Conservation (phyloP, 352 stramenopile species). For the Phytophthora citrophthora region DNA sequence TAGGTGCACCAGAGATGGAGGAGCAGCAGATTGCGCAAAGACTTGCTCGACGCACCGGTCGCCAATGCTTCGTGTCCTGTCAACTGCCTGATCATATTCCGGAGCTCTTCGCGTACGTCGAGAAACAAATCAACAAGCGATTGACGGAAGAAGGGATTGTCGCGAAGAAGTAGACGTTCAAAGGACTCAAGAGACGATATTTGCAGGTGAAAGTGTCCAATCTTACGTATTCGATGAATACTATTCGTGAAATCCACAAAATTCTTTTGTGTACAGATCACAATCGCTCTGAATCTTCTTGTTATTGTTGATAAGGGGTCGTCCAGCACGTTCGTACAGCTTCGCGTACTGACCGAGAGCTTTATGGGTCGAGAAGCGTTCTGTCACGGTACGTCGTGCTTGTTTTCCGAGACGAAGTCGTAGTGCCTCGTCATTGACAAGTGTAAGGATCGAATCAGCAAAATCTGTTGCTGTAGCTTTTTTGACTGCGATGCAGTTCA, state of each 20-base stretch:
- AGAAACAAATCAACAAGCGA: slow-evolving; percentile 63
- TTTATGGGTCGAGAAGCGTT: slow-evolving; percentile 37
- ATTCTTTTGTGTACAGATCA: neutral
- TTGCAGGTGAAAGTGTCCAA: too few species aligned
- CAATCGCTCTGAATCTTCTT: neutral
- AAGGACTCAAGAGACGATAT: neutral
- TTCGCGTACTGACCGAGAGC: slow-evolving; percentile 39
- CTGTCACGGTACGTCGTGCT: slow-evolving; percentile 43
- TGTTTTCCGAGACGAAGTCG: slow-evolving; percentile 35
- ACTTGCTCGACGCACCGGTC: slow-evolving; percentile 62
- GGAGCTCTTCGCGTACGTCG: slow-evolving; percentile 74
- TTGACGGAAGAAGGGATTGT: slow-evolving; percentile 62
- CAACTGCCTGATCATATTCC: slow-evolving; percentile 75
- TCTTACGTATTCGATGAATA: too few species aligned
- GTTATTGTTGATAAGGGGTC: neutral
- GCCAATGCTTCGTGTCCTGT: slow-evolving; percentile 85
- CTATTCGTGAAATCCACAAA: too few species aligned
- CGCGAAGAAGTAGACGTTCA: slow-evolving; percentile 2
- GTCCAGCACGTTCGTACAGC: slow-evolving; percentile 48
- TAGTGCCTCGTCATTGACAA: slow-evolving; percentile 28
- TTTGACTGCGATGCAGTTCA: slow-evolving; percentile 50
- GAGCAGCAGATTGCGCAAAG: slow-evolving; percentile 86
- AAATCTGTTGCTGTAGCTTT: slow-evolving; percentile 41
- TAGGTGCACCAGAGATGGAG: slow-evolving; percentile 71
- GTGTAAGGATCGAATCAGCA: slow-evolving; percentile 31